Conservation (phyloP, 2,329 filamentous ascomycete species). For the Metarhizium humberi region DNA sequence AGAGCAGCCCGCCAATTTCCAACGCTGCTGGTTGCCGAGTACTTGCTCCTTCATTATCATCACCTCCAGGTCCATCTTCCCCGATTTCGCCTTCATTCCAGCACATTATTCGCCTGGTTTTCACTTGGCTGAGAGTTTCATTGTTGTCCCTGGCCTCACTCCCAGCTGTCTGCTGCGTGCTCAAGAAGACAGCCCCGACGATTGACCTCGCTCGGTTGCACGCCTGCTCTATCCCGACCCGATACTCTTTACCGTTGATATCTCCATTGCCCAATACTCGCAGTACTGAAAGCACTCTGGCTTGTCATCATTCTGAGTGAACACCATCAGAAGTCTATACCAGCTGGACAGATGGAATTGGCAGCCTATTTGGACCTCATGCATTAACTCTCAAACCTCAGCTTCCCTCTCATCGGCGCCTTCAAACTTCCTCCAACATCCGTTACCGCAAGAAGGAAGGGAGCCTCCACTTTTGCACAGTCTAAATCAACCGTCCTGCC, state of each 20-base stretch:
- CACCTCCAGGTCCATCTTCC: not conserved
- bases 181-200: not conserved
- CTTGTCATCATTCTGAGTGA: too few species aligned
- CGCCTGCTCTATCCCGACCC: not conserved
- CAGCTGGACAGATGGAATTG: too few species aligned
- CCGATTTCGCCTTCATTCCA: not conserved
- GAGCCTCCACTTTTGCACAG: too few species aligned
- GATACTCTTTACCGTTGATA: not conserved
- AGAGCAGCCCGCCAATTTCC: not conserved
- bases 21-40: not conserved
- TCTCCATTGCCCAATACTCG: not conserved
- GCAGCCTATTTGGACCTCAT: too few species aligned
- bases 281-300: too few species aligned
- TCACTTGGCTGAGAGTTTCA: not conserved
- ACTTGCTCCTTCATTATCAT: not conserved
- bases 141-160: not conserved
- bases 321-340: too few species aligned
- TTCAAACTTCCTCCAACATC: too few species aligned
- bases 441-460: too few species aligned
- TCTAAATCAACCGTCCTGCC: too few species aligned
- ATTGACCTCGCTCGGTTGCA: not conserved
- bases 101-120: not conserved
- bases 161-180: not conserved
- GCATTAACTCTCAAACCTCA: too few species aligned
- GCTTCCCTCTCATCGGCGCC: too few species aligned